Conservation (phyloP, 2,329 filamentous ascomycete species). For the Pyricularia sp. region DNA sequence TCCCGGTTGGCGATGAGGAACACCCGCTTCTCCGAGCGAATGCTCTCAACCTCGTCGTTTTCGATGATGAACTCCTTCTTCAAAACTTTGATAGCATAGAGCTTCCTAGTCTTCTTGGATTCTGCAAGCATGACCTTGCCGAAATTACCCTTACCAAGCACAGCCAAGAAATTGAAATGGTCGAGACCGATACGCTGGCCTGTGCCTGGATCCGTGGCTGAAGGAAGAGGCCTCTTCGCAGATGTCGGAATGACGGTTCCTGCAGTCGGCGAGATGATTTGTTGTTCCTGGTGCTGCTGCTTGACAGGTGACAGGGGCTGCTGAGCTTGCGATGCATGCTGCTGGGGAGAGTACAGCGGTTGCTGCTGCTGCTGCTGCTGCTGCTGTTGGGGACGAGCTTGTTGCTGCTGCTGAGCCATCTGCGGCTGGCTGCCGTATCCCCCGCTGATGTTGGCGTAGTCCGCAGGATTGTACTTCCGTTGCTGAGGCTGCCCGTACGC, state of each 20-base stretch:
- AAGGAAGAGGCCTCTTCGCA: slow-evolving; percentile 53
- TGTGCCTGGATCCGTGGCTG: slow-evolving; percentile 62
- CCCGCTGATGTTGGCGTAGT: slow-evolving; percentile 55
- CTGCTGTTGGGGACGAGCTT: slow-evolving; percentile 14
- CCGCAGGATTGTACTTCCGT: slow-evolving; percentile 67
- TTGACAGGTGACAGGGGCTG: slow-evolving; percentile 12
- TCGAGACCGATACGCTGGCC: slow-evolving; percentile 86
- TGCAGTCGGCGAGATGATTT: slow-evolving; percentile 22
- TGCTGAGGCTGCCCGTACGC: slow-evolving; percentile 32
- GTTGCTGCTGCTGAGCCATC: slow-evolving; percentile 24
- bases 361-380: slow-evolving; percentile 19
- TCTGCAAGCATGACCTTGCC: slow-evolving; percentile 99
- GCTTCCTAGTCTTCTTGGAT: slow-evolving; percentile 81
- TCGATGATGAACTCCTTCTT: slow-evolving; percentile 99
- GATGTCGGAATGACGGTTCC: slow-evolving; percentile 23
- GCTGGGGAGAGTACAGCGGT: slow-evolving; percentile 19
- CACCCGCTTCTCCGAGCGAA: slow-evolving; percentile 92
- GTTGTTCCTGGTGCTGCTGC: slow-evolving; percentile 21
- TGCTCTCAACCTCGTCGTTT: slow-evolving; percentile 98
- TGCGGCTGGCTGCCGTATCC: slow-evolving; percentile 35
- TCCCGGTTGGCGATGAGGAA: slow-evolving; percentile 97
- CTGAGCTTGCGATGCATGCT: slow-evolving; percentile 6
- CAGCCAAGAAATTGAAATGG: slow-evolving; percentile 98
- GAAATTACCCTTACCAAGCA: slow-evolving; percentile 97
- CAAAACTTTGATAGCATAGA: slow-evolving; percentile 97